Conservation (phyloP, 2,329 filamentous ascomycete genomes). For the Aureobasidium zeae region DNA sequence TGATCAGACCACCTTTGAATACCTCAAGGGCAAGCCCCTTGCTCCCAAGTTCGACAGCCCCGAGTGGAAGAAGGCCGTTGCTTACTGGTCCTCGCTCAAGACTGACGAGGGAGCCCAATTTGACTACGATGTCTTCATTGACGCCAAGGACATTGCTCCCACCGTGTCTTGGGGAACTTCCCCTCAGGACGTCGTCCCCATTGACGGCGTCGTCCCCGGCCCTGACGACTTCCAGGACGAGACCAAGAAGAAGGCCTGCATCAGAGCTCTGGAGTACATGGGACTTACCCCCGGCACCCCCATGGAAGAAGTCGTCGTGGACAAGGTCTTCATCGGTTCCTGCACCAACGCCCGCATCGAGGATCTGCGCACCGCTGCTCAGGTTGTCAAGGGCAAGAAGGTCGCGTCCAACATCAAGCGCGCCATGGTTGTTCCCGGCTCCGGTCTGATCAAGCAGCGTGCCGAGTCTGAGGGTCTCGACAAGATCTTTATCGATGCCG, state of each 20-base stretch:
- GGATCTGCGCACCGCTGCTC: slow-evolving; percentile 79
- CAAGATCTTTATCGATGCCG: slow-evolving; percentile 82
- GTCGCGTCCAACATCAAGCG: slow-evolving; percentile 81
- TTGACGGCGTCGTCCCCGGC: slow-evolving; percentile 81
- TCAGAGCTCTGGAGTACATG: slow-evolving; percentile 90
- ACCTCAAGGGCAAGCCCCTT: slow-evolving; percentile 82
- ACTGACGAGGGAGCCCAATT: slow-evolving; percentile 85
- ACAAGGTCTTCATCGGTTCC: slow-evolving; percentile 97
- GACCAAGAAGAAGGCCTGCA: slow-evolving; percentile 68
- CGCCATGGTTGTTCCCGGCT: slow-evolving; percentile 93
- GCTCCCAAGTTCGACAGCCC: slow-evolving; percentile 75
- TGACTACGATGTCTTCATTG: slow-evolving; percentile 80
- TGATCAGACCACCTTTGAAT: slow-evolving; percentile 88
- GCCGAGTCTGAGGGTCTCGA: slow-evolving; percentile 88
- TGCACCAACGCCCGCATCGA: slow-evolving; percentile 98
- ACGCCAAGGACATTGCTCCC: slow-evolving; percentile 85
- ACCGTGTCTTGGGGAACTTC: slow-evolving; percentile 97
- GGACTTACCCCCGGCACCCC: slow-evolving; percentile 74
- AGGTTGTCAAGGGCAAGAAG: slow-evolving; percentile 78
- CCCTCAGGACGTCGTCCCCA: slow-evolving; percentile 91
- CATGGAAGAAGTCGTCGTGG: slow-evolving; percentile 83
- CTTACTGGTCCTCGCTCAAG: slow-evolving; percentile 79
- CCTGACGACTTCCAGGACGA: slow-evolving; percentile 78
- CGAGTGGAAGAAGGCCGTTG: slow-evolving; percentile 80
- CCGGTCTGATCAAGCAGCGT: slow-evolving; percentile 83